These are phyloP conservation scores for Davidsoniella virescens DNA, from an alignment of 2,329 filamentous ascomycete species.

Conservation along the genomic window DNA sequence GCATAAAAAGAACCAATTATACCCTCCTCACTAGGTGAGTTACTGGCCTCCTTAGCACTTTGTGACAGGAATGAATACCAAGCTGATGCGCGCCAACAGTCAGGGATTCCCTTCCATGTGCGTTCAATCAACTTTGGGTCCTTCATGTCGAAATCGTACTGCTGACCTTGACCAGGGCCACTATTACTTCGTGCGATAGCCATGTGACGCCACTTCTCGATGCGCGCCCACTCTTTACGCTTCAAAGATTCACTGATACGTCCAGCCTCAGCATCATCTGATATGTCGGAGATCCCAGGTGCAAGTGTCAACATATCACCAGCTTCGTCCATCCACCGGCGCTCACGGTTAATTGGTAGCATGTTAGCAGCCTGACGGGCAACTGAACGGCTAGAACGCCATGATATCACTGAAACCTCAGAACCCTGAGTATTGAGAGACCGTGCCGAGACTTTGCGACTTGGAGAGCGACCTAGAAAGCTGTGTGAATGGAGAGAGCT, in stretches of 20 bases:
- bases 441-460: conserved; percentile 38
- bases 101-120: conserved; percentile 96
- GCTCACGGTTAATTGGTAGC: conserved; percentile 43
- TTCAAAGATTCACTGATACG: conserved; percentile 39
- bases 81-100: conserved; percentile 81
- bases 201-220: conserved; percentile 54
- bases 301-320: conserved; percentile 49
- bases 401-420: conserved; percentile 32
- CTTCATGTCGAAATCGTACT: conserved; percentile 64
- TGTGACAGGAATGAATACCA: conserved; percentile 86
- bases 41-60: conserved; percentile 50
- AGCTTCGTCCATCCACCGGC: conserved; percentile 46
- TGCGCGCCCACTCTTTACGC: conserved; percentile 44
- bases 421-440: conserved; percentile 43
- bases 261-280: conserved; percentile 37
- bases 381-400: conserved; percentile 36
- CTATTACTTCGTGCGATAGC: conserved; percentile 38
- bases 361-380: conserved; percentile 42
- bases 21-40: conserved; percentile 48
- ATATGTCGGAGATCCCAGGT: conserved; percentile 38
- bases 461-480: conserved; percentile 28
- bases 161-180: conserved; percentile 38
- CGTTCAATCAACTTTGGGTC: conserved; percentile 77
- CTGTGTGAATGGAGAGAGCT: conserved; percentile 10
- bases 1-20: conserved; percentile 57